phyloP scores from a whole-genome alignment of 139 green algal species.

The Asterochloris erici region DNA sequence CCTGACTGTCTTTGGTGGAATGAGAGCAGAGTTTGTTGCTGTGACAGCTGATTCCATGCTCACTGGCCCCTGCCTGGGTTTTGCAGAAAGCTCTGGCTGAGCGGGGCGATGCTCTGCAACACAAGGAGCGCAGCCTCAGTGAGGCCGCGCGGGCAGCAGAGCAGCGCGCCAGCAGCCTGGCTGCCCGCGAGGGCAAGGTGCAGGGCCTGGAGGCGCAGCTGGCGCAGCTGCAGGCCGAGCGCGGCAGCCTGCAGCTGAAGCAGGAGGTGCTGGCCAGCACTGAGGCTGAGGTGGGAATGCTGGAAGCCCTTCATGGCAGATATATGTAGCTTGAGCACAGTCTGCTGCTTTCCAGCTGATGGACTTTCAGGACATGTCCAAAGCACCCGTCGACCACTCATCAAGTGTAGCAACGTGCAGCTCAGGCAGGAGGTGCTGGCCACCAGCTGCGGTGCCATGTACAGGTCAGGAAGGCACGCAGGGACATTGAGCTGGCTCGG shows the following conservation, averaged over 20 bases:
- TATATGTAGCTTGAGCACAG: too few relatives aligned
- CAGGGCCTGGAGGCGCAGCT: conserved; percentile 5
- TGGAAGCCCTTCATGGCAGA: too few relatives aligned
- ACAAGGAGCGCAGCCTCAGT: conserved; percentile 5
- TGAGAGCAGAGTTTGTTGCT: too few relatives aligned
- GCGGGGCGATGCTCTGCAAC: conserved; percentile 19
- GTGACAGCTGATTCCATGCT: not conserved
- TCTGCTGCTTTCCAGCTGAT: too few relatives aligned
- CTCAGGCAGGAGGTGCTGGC: too few relatives aligned
- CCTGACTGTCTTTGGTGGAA: too few relatives aligned
- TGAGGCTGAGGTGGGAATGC: conserved; percentile 18
- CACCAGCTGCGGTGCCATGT: not conserved
- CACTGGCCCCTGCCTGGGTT: not conserved
- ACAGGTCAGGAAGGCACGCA: conserved; percentile 30
- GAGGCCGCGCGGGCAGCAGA: conserved; percentile 1
- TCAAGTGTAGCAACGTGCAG: too few relatives aligned
- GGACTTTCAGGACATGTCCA: too few relatives aligned
- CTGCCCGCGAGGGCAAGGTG: conserved; percentile 7
- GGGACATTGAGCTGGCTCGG: conserved; percentile 25
- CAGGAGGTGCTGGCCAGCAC: conserved; percentile 18
- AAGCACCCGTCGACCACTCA: too few relatives aligned
- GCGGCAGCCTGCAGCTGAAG: conserved; percentile 20
- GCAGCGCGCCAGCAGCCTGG: conserved; percentile 6
- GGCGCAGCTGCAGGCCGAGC: conserved; percentile 18
- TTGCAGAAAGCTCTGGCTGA: conserved; percentile 31